Conservation (phyloP, 2,329 filamentous ascomycete species). For the Fusarium protoensiforme region DNA sequence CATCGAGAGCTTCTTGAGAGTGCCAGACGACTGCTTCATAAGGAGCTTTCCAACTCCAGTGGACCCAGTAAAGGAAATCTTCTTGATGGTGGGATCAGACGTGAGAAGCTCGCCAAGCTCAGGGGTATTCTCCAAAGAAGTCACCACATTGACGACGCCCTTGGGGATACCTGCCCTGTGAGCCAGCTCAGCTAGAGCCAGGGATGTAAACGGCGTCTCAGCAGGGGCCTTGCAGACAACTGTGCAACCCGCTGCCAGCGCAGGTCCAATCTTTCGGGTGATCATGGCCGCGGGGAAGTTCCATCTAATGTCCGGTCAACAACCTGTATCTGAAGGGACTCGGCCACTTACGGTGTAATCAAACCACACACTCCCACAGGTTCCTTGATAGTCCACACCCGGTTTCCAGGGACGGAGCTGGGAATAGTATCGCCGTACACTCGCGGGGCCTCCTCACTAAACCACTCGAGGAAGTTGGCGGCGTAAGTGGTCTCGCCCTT, state of each 20-base stretch:
- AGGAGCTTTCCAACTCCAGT: conserved; percentile 76
- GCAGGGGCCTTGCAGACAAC: conserved; percentile 91
- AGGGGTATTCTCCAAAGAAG: conserved; percentile 80
- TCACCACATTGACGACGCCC: conserved; percentile 91
- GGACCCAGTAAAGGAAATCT: conserved; percentile 94
- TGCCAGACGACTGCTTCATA: conserved; percentile 89
- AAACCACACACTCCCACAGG: conserved; percentile 86
- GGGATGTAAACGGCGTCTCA: conserved; percentile 91
- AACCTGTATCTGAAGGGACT: neutral
- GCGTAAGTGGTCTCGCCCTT: conserved; percentile 79
- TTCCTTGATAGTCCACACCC: conserved; percentile 83
- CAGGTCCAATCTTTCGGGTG: conserved; percentile 76
- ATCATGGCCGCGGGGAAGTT: conserved; percentile 88
- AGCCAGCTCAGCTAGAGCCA: conserved; percentile 88
- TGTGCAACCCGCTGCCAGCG: conserved; percentile 93
- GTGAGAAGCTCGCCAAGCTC: conserved; percentile 83
- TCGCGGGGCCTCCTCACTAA: conserved; percentile 80
- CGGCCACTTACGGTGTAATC: conserved; percentile 72
- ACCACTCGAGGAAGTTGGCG: conserved; percentile 83
- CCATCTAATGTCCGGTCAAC: conserved; percentile 63
- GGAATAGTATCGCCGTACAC: conserved; percentile 81
- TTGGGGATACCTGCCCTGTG: conserved; percentile 88
- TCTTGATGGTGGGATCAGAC: conserved; percentile 77
- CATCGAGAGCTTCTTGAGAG: conserved; percentile 85
- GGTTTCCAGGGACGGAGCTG: conserved; percentile 75